These are phyloP conservation scores for Logfia minima DNA, from an alignment of 129 eudicot genomes.

Conservation along the genomic window DNA sequence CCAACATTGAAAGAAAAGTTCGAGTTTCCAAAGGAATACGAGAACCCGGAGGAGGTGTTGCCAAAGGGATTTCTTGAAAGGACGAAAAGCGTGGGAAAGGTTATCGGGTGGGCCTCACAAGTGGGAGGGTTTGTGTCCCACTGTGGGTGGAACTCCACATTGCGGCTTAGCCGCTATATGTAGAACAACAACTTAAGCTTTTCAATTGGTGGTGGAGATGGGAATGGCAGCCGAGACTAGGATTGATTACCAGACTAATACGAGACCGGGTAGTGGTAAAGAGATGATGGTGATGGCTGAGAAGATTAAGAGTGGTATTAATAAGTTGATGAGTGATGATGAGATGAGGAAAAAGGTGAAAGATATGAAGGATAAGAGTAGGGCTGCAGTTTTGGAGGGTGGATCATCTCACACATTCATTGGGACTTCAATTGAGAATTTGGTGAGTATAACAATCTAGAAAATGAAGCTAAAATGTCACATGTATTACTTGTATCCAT, in stretches of 20 bases:
- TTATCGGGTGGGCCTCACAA: conserved; percentile 63
- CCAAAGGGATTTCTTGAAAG: conserved; percentile 46
- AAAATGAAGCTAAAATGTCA: too few relatives aligned
- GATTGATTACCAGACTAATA: neutral
- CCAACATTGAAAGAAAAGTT: conserved; percentile 16
- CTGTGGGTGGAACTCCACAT: conserved; percentile 61
- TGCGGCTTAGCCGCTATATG: conserved; percentile 56
- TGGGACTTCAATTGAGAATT: conserved; percentile 16
- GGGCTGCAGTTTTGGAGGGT: conserved; percentile 34
- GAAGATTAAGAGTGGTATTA: conserved; percentile 33
- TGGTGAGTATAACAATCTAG: too few relatives aligned
- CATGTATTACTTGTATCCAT: too few relatives aligned
- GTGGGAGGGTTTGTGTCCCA: conserved; percentile 54
- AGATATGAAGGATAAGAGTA: conserved; percentile 42
- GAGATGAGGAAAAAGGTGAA: conserved; percentile 34
- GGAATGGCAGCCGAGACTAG: conserved; percentile 36
- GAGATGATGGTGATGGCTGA: conserved; percentile 26
- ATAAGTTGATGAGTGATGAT: conserved; percentile 23
- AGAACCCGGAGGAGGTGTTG: conserved; percentile 24
- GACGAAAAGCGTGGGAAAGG: conserved; percentile 37
- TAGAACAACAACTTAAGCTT: conserved; percentile 48
- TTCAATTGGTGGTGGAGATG: conserved; percentile 33
- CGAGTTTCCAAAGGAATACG: conserved; percentile 35
- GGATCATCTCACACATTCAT: conserved; percentile 40
- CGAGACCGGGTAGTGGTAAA: neutral